Evolutionary conservation across 2,329 filamentous ascomycete species (phyloP).

Genomic region (Fusarium sp.): DNA sequence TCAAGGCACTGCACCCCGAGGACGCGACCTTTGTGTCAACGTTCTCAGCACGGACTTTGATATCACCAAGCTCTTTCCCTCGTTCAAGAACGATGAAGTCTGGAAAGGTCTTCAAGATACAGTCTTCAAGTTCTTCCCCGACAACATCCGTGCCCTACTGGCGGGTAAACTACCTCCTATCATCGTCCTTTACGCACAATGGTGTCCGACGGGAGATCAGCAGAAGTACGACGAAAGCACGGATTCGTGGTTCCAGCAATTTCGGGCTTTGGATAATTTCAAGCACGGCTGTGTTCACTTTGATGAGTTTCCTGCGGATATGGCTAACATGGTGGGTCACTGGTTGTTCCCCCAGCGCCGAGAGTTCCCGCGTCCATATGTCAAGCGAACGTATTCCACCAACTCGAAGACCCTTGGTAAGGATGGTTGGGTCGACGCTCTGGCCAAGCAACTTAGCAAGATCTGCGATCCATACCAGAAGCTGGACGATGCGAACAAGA

Average conservation of each 20-base stretch:
- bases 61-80: not conserved
- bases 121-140: not conserved
- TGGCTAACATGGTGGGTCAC: not conserved
- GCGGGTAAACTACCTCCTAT: rapidly evolving
- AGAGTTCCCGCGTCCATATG: not conserved
- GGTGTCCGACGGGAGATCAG: not conserved
- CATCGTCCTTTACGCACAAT: not conserved
- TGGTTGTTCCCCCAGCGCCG: not conserved
- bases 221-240: not conserved
- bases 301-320: rapidly evolving
- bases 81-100: not conserved
- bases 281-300: not conserved
- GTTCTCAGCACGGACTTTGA: not conserved
- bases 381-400: not conserved
- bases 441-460: rapidly evolving
- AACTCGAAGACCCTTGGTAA: not conserved
- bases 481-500: not conserved
- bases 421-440: not conserved
- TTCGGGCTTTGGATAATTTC: not conserved
- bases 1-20: not conserved
- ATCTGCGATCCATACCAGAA: not conserved
- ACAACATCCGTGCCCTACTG: not conserved
- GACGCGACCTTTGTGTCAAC: not conserved
- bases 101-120: not conserved
- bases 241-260: not conserved